These are phyloP conservation scores for Acer campestre DNA, from an alignment of 345 rosid species.

Conservation along the genomic window DNA sequence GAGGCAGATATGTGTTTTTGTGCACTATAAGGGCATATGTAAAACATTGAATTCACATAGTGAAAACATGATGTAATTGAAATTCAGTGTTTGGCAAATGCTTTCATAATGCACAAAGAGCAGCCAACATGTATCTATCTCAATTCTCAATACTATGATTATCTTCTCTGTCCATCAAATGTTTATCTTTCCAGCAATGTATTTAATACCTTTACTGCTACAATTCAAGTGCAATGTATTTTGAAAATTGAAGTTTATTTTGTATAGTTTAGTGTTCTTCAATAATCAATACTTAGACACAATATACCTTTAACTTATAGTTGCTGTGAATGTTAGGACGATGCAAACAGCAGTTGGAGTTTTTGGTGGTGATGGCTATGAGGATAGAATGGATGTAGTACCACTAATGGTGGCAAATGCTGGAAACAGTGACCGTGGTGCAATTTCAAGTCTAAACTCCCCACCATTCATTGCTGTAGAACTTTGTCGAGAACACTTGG, in stretches of 20 bases:
- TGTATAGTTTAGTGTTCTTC: background rate
- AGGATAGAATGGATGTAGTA: slow-evolving; percentile 53
- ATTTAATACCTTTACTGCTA: too few relatives aligned
- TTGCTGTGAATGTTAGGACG: slow-evolving; percentile 56
- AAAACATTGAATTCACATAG: too few relatives aligned
- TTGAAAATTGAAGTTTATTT: background rate
- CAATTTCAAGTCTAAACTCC: slow-evolving; percentile 79
- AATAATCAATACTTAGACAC: background rate
- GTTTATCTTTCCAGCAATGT: too few relatives aligned
- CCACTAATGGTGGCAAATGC: slow-evolving; percentile 95
- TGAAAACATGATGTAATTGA: background rate
- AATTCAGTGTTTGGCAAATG: background rate
- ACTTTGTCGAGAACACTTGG: slow-evolving; percentile 96
- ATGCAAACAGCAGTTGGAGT: slow-evolving; percentile 98
- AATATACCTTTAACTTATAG: slow-evolving; percentile 7
- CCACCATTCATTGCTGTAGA: slow-evolving; percentile 84
- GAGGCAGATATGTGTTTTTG: too few relatives aligned
- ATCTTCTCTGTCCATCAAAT: too few relatives aligned
- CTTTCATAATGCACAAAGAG: background rate
- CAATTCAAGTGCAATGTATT: too few relatives aligned
- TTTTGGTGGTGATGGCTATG: slow-evolving; percentile 86
- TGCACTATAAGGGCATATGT: too few relatives aligned
- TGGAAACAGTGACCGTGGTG: slow-evolving; percentile 72
- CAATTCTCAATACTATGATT: background rate
- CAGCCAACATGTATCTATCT: background rate